Conservation (phyloP, 2,329 filamentous ascomycete species). For the Diaporthe ilicicola region DNA sequence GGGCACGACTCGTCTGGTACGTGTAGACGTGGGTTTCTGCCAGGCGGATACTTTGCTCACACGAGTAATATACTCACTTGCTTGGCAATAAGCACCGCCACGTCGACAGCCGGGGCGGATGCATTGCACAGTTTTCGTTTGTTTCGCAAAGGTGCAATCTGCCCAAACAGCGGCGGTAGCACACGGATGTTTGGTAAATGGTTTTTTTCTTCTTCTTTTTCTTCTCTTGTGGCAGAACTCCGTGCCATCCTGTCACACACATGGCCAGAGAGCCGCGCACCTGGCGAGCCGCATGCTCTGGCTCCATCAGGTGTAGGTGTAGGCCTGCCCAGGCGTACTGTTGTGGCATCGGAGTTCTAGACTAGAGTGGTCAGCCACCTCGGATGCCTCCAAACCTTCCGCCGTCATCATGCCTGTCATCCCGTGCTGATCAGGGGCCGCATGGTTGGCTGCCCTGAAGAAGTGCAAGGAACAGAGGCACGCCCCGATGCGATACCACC, state of each 20-base stretch:
- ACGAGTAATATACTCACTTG: background rate
- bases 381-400: background rate
- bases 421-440: slow-evolving; percentile 26
- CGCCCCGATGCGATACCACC: slow-evolving; percentile 11
- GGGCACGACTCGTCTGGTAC: background rate
- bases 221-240: background rate
- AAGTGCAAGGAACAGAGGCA: background rate
- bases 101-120: background rate
- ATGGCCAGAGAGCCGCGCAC: background rate
- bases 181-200: background rate
- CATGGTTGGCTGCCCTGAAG: slow-evolving; percentile 20
- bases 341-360: background rate
- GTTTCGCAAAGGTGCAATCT: background rate
- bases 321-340: background rate
- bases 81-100: slow-evolving; percentile 1
- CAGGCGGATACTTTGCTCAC: background rate
- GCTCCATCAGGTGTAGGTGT: background rate
- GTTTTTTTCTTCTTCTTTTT: too few species aligned
- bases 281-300: background rate
- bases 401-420: slow-evolving; percentile 25
- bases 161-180: background rate
- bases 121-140: background rate
- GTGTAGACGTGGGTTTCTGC: background rate
- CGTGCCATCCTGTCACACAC: background rate
- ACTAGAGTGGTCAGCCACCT: slow-evolving; percentile 12